Conservation (phyloP, 768 basidiomycete species). For the Hygrocybe punicea region DNA sequence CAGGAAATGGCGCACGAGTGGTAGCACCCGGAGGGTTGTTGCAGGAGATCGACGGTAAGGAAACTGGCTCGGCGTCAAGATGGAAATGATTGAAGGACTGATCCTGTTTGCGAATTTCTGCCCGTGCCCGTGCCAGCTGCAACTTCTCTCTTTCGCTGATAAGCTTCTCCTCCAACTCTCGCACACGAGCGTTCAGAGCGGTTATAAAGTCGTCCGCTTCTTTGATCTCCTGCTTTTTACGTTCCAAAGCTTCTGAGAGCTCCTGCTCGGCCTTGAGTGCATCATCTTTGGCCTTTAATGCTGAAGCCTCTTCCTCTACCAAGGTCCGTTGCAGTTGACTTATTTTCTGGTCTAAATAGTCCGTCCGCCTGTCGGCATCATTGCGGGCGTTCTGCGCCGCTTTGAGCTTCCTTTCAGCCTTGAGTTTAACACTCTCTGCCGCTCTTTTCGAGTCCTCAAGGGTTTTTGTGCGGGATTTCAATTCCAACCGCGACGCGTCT, state of each 20-base stretch:
- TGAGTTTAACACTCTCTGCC: conserved; percentile 75
- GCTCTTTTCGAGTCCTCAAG: conserved; percentile 84
- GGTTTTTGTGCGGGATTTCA: conserved; percentile 77
- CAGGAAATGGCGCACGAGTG: neutral
- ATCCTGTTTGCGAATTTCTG: conserved; percentile 47
- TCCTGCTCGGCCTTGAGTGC: conserved; percentile 55
- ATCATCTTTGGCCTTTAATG: conserved; percentile 44
- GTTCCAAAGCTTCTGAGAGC: conserved; percentile 49
- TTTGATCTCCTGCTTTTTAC: conserved; percentile 58
- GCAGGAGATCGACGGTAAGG: conserved; percentile 16
- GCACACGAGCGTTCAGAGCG: conserved; percentile 59
- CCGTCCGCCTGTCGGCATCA: conserved; percentile 55
- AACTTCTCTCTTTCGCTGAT: conserved; percentile 60
- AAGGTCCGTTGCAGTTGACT: conserved; percentile 51
- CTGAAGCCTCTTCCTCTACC: conserved; percentile 51
- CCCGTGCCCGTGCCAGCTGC: conserved; percentile 54
- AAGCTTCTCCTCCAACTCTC: conserved; percentile 71
- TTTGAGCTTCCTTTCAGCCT: conserved; percentile 86
- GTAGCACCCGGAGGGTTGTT: neutral
- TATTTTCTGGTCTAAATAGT: conserved; percentile 61
- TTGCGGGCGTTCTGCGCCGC: conserved; percentile 63
- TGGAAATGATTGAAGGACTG: conserved; percentile 34
- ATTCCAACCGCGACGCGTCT: conserved; percentile 70
- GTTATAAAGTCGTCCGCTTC: conserved; percentile 64
- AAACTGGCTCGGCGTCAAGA: conserved; percentile 19